phyloP scores from a whole-genome alignment of 495 filamentous ascomycete species.

The Aspergillus nidulans region DNA sequence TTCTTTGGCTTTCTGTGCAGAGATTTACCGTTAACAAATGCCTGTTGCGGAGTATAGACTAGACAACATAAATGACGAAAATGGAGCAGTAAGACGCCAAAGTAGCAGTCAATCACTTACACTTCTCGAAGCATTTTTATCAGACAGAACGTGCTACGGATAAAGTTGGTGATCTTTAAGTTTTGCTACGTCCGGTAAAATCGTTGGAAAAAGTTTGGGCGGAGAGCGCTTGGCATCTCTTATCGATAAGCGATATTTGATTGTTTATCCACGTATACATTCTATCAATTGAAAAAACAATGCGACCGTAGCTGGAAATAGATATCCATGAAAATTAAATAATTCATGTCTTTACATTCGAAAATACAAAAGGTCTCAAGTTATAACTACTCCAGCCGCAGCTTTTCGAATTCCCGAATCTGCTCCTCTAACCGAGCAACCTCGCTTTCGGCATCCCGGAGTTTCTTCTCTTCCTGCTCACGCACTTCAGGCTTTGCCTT shows the following conservation, averaged over 20 bases:
- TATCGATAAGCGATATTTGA: conserved; percentile 26
- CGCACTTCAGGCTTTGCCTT: conserved; percentile 52
- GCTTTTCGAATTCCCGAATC: conserved; percentile 46
- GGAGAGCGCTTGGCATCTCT: conserved; percentile 23
- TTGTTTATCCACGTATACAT: background rate
- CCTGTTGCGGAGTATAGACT: background rate
- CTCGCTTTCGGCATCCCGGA: conserved; percentile 55
- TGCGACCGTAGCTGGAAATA: no score
- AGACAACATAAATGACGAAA: background rate
- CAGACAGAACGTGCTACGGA: background rate
- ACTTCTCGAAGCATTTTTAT: conserved; percentile 33
- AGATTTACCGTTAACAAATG: conserved; percentile 17
- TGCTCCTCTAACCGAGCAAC: conserved; percentile 51
- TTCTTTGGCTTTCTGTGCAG: conserved; percentile 75
- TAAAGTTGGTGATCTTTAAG: background rate
- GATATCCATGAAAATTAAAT: background rate
- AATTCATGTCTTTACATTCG: background rate
- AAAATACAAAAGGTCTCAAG: conserved; percentile 2
- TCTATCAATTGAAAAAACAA: background rate
- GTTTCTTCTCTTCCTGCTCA: conserved; percentile 54
- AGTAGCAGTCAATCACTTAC: conserved; percentile 18
- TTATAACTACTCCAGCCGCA: conserved; percentile 39
- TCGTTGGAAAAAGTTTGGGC: conserved; percentile 24
- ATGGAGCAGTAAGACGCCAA: background rate
- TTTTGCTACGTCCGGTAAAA: conserved; percentile 4